Base-by-base conservation (phyloP, 139 green algal genomes). In the Pseudopediastrum boryanum region DNA sequence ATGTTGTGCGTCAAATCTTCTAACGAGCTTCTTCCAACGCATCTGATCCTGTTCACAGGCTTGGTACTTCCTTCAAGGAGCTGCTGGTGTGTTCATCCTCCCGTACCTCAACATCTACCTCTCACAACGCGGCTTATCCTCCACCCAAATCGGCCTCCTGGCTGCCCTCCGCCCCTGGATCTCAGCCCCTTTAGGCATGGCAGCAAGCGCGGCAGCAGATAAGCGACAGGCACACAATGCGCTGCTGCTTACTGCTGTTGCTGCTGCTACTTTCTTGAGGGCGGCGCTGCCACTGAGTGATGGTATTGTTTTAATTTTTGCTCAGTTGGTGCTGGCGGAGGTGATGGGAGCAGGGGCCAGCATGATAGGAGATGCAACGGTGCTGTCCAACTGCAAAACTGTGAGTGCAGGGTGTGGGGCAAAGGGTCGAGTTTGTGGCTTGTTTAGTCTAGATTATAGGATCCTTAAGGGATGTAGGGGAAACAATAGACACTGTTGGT, bases 311-410 rank as follows among this genome's bases (percentile, higher is more conserved):
- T 6, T 78, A 27, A 39, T 78, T 31, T 41, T 78, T 51, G 54
- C 38, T 67, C 10, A 8, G 25, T 80, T 73, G 42, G 33, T 87
- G n/a, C 43, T 83, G 23, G 38, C 52, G 6, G 83, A 87, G 33
- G 52, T 50, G 19, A 62, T 83, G 13, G 75, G 71, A 0, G 79
- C 79, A 19, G 74, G 74, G 6, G 52, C 64, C 36, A 63, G 38
- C 19, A 64, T 80, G 23, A 29, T 87, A 12, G 65, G 50, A 21
- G 83, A 87, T 36, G 71, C 77, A 2, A 62, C 63, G 21, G 77
- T 87, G 43, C 73, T 87, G 33, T 64, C 59, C 31, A 75, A 79
- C 36, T 77, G 66, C 65, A 64, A 79, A 13, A 64, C 66, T 27
- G 81, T 85, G 41, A 65, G 67, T 54, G 35, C 10, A 8, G 25